Evolutionary conservation across 2,329 filamentous ascomycete genomes (phyloP), one percentile per base, ranked within the genome.

Genomic region (Botryosphaeria dothidea): DNA sequence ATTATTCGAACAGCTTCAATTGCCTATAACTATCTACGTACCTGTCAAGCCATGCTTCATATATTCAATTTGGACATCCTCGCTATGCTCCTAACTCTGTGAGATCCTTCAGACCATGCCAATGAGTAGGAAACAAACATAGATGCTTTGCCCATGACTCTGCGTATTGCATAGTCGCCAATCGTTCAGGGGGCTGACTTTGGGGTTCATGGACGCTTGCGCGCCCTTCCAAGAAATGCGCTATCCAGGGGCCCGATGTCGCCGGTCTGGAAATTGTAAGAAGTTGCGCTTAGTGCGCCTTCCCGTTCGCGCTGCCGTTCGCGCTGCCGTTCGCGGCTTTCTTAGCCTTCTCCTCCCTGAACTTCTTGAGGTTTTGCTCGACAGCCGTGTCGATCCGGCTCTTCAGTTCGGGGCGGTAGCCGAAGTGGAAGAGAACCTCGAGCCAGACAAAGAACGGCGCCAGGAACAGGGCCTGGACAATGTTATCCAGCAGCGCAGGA

Each of bases 371-470:
- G 75, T 97, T 92, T 70, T 86, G 82, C 74, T 88, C 80, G 3
- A 97, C 92, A 41, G 86, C 88, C 75, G 89, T 88, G 67, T 94
- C 88, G 49, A 98, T 87, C 58, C 94, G 88, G 67, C 86, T 85
- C 80, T 94, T 92, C 70, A 99, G 83, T 77, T 96, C 93, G 1
- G 90, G 91, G 66, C 95, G 87, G 79, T 98, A 99, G 56, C 95
- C 95, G 58, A 96, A 86, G 72, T 85, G 88, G 82, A 99, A 99
- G 27, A 99, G 84, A 25, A 96, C 80, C 81, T 98, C 93, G 71
- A 99, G 90, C 92, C 95, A 99, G 66, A 98, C 94, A 72, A 98
- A 99, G 73, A 99, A 90, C 8, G 95, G 95, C 0, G 95, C 95
- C 25, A 98, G 84, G 73, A 98, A 94, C 68, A 98, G 78, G 29